A percentile compares a stretch with the other conserved stretches of the same genome.
phyloP scores from a whole-genome alignment of 179 eudicot species.

The Gypsophila paniculata region DNA sequence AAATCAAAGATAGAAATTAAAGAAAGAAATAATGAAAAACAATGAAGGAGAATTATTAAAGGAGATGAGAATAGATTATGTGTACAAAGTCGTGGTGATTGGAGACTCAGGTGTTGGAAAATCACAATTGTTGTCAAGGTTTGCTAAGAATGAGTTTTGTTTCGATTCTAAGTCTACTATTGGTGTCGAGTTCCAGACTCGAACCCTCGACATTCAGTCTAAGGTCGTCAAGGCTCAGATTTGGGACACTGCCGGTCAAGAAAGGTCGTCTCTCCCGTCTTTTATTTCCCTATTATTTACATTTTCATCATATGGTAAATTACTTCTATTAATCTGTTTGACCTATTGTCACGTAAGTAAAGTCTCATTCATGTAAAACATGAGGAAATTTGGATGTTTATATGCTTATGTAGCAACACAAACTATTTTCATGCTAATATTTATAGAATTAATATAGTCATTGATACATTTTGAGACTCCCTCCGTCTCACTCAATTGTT shows the following conservation, averaged over 20 bases:
- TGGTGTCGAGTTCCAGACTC: slow-evolving; percentile 86
- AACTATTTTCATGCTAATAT: too few species aligned
- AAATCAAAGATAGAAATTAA: too few species aligned
- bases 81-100: slow-evolving; percentile 78
- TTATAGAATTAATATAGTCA: too few species aligned
- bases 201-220: slow-evolving; percentile 55
- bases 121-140: slow-evolving; percentile 62
- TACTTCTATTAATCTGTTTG: too few species aligned
- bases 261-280: slow-evolving; percentile 38
- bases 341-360: too few species aligned
- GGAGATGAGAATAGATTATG: slow-evolving; percentile 64
- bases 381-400: too few species aligned
- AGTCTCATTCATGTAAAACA: too few species aligned
- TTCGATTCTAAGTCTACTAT: slow-evolving; percentile 85
- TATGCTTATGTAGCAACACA: too few species aligned
- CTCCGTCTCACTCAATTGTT: too few species aligned
- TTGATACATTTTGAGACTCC: too few species aligned
- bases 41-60: slow-evolving; percentile 8
- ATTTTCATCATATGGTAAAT: too few species aligned
- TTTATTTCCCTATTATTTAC: background rate
- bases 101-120: slow-evolving; percentile 89
- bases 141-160: slow-evolving; percentile 65
- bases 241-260: slow-evolving; percentile 97
- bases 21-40: background rate
- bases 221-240: slow-evolving; percentile 89